phyloP scores from a whole-genome alignment of 306 rosid genomes.

The Argentina anserina region DNA sequence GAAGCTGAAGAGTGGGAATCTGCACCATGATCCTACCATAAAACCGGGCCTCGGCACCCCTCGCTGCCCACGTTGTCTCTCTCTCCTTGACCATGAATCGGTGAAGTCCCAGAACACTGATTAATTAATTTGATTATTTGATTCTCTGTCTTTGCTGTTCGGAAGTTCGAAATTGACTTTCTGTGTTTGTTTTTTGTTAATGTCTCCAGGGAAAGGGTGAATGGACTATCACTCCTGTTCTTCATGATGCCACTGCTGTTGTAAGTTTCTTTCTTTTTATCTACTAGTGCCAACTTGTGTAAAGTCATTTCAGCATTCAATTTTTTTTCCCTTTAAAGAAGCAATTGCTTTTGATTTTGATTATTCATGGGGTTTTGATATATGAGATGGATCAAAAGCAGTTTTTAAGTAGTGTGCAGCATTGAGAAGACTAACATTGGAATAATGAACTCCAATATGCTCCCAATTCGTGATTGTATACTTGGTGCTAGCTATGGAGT shows the following conservation, averaged over 20 bases:
- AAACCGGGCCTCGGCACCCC: slow-evolving; percentile 84
- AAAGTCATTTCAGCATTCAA: not conserved
- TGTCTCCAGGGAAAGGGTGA: slow-evolving; percentile 58
- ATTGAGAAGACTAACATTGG: not conserved
- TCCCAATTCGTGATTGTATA: too few relatives aligned
- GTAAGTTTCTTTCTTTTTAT: slow-evolving; percentile 41
- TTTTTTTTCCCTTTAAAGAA: not conserved
- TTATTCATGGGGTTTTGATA: not conserved
- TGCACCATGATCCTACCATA: slow-evolving; percentile 79
- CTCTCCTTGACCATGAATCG: slow-evolving; percentile 54
- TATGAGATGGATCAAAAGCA: not conserved
- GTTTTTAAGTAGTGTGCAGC: not conserved
- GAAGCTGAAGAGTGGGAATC: slow-evolving; percentile 68
- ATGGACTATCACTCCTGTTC: slow-evolving; percentile 77
- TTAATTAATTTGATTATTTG: slow-evolving; percentile 23
- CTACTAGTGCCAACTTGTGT: not conserved
- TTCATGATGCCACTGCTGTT: slow-evolving; percentile 68
- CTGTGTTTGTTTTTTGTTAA: not conserved
- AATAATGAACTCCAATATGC: too few relatives aligned
- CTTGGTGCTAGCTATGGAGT: too few relatives aligned
- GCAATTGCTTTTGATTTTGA: not conserved
- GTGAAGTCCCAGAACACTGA: slow-evolving; percentile 24
- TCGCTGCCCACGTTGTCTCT: slow-evolving; percentile 93
- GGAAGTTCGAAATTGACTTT: not conserved
- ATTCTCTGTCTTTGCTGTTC: not conserved